Percentiles rank a stretch among this genome's conserved stretches.
These are phyloP conservation scores for Cetraspora pellucida DNA, from an alignment of 192 early-diverging fungal species.

Conservation along the genomic window DNA sequence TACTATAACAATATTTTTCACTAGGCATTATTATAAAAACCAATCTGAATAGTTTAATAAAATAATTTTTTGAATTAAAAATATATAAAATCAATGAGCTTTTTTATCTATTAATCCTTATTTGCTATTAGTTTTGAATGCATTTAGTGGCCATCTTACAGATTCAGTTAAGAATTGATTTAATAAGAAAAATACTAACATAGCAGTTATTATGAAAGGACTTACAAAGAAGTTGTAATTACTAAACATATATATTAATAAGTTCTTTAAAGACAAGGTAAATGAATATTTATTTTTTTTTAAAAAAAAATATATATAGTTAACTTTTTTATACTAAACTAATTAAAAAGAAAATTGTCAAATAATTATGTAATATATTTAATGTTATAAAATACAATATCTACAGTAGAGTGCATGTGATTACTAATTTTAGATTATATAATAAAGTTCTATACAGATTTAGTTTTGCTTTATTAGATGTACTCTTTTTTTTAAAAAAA, in stretches of 20 bases:
- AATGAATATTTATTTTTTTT: too few species aligned
- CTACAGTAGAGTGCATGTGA: too few species aligned
- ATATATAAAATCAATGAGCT: neutral
- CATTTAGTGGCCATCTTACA: neutral
- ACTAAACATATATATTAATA: neutral
- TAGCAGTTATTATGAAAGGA: neutral
- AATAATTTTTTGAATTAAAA: constrained; percentile 14
- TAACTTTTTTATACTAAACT: too few species aligned
- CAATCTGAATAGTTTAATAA: neutral
- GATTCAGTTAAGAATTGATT: neutral
- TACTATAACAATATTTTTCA: neutral
- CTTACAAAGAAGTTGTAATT: neutral
- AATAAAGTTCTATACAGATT: too few species aligned
- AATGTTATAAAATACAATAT: too few species aligned
- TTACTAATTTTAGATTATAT: too few species aligned
- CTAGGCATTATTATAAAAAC: neutral
- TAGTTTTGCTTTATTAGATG: too few species aligned
- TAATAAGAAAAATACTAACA: neutral
- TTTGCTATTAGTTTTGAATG: neutral
- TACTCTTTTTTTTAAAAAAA: too few species aligned
- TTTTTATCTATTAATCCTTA: neutral
- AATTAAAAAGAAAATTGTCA: too few species aligned
- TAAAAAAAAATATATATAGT: too few species aligned
- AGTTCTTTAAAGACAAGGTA: neutral
- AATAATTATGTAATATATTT: too few species aligned